Conservation (phyloP, 2,329 filamentous ascomycete genomes). For the Falciphora oryzae region DNA sequence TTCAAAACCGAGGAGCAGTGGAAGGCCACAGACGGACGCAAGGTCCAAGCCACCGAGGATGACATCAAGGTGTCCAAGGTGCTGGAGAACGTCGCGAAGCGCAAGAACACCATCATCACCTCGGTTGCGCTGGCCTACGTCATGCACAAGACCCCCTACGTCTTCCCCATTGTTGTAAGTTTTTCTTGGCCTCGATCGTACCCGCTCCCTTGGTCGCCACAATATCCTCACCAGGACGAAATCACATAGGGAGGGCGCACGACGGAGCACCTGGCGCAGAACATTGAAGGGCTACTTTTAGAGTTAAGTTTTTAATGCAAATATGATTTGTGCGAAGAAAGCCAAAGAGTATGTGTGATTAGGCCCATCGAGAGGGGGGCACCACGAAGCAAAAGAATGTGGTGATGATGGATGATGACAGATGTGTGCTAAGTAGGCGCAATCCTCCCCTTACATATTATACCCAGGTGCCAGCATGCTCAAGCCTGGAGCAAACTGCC, state of each 20-base stretch:
- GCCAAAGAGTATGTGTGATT: not conserved
- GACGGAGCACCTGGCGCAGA: slow-evolving; percentile 61
- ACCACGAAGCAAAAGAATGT: not conserved
- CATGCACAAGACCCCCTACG: slow-evolving; percentile 63
- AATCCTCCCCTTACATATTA: too few relatives aligned
- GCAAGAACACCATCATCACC: slow-evolving; percentile 37
- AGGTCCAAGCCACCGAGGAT: slow-evolving; percentile 37
- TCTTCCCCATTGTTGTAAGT: slow-evolving; percentile 59
- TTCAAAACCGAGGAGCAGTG: slow-evolving; percentile 29
- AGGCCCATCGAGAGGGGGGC: not conserved
- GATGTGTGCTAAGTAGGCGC: too few relatives aligned
- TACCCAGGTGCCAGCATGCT: not conserved
- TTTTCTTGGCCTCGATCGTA: not conserved
- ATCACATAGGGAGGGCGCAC: slow-evolving; percentile 51
- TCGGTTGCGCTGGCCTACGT: slow-evolving; percentile 65
- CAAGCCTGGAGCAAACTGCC: not conserved
- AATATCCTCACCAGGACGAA: not conserved
- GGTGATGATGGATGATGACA: not conserved
- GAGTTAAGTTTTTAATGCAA: not conserved
- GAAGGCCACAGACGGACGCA: slow-evolving; percentile 29
- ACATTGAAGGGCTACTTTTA: slow-evolving; percentile 54
- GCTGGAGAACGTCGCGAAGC: slow-evolving; percentile 43
- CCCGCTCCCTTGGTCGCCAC: not conserved
- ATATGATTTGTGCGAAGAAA: not conserved
- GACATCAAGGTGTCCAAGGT: slow-evolving; percentile 45